A percentile compares a stretch with the other conserved stretches of the same genome.
Evolutionary conservation across 2,329 filamentous ascomycete species (phyloP).

Genomic region (Microdochium trichocladiopsis): DNA sequence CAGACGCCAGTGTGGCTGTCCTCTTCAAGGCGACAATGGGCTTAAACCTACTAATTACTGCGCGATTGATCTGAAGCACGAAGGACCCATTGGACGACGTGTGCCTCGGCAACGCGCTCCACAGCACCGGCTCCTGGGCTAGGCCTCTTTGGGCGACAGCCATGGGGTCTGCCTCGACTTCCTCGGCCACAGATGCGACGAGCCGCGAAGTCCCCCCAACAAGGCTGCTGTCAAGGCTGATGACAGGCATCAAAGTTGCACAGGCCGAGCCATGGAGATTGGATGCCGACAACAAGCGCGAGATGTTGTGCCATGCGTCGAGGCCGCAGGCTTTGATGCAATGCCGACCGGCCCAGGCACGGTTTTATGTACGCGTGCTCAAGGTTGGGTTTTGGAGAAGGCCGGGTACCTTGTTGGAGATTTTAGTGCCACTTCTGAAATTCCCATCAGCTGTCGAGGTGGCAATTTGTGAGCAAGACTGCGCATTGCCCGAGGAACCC

Average conservation of each 20-base stretch:
- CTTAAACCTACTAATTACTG: too few relatives aligned
- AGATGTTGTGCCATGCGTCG: not conserved
- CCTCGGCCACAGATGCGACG: not conserved
- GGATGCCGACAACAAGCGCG: not conserved
- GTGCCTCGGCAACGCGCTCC: constrained; percentile 37
- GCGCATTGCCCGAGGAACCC: not conserved
- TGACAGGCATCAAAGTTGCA: not conserved
- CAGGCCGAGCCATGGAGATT: not conserved
- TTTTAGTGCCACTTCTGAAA: not conserved
- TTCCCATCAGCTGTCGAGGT: not conserved
- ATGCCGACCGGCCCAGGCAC: too few relatives aligned
- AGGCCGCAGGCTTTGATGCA: not conserved
- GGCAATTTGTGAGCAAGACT: not conserved
- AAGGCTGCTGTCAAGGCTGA: not conserved
- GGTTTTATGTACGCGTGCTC: too few relatives aligned
- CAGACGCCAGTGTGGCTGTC: too few relatives aligned
- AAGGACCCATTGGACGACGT: too few relatives aligned
- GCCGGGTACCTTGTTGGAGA: not conserved
- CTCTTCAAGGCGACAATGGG: too few relatives aligned
- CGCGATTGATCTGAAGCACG: too few relatives aligned
- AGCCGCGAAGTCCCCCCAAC: not conserved
- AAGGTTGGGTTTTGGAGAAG: too few relatives aligned
- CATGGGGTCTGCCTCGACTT: not conserved
- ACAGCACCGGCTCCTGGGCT: constrained; percentile 31
- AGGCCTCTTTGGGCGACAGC: not conserved